Evolutionary conservation across 2,329 filamentous ascomycete genomes (phyloP), one percentile per base, ranked within the genome.

Genomic region (Amauroascus niger): DNA sequence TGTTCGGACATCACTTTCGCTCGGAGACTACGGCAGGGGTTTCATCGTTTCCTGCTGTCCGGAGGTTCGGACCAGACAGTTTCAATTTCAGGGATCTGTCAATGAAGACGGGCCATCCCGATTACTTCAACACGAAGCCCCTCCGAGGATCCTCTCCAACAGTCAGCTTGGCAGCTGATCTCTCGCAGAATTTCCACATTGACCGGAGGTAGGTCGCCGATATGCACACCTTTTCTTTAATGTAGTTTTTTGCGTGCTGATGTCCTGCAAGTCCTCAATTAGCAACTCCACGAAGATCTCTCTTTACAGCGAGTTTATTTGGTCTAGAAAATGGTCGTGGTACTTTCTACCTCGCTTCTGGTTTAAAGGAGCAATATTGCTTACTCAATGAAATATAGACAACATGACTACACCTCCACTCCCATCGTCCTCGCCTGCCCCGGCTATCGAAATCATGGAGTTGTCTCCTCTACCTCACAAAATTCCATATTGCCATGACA

Each of bases 141-240:
- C 76, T 88, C 64, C 82, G 82, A 61, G 88, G 88, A 47, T 95
- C 90, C 18, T 98, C 93, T 54, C 93, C 93, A 5, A 90, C 89
- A 33, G 83, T 88, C 50, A 95, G 88, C 65, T 76, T 98, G 62
- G 91, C 90, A 40, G 90, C 89, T 58, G 93, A 98, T 72, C 79
- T 97, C 63, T 96, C 90, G 55, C 89, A 95, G 68, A 98, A 97
- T 75, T 95, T 97, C 69, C 87, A 91, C 67, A 87, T 97, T 68
- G 90, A 96, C 71, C 88, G 86, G 66, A 96, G 90, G 91, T 96
- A 76, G 62, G 44, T 49, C 48, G 18, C 18, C 24, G n/a, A 8
- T 30, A 14, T 14, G 6, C 26, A 9, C 13, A 20, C 14, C 28
- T 30, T 45, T 2, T 20, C 49, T 56, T 62, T 30, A 45, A 22